These are phyloP conservation scores for Erysimum cheiri DNA, from an alignment of 441 rosid species.

Conservation along the genomic window DNA sequence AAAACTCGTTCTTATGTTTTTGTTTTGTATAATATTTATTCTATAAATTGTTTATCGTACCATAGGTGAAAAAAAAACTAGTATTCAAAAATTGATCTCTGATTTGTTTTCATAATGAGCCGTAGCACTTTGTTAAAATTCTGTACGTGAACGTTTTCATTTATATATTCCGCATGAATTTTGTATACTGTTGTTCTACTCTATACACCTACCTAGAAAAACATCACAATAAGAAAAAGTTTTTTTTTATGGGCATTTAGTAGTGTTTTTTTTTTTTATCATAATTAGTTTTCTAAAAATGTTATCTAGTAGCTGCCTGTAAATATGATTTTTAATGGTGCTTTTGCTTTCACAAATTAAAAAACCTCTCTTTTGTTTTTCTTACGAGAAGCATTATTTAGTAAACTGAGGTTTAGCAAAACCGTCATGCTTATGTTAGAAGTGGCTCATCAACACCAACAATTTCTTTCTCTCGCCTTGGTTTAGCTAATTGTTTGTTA, in stretches of 20 bases:
- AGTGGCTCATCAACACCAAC: slow-evolving; percentile 41
- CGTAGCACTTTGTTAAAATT: not conserved
- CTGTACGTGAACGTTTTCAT: not conserved
- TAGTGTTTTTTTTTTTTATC: no score
- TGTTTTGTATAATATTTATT: not conserved
- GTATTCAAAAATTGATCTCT: not conserved
- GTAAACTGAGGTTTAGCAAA: slow-evolving; percentile 21
- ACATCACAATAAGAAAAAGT: not conserved
- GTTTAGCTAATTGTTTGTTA: slow-evolving; percentile 34
- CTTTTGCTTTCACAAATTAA: not conserved
- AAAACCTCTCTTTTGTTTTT: not conserved
- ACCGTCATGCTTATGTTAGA: slow-evolving; percentile 50
- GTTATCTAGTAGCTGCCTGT: not conserved
- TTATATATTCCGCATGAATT: not conserved
- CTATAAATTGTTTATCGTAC: not conserved
- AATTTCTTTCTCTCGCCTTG: slow-evolving; percentile 14
- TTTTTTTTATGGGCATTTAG: no score
- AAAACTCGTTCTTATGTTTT: not conserved
- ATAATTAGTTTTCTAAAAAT: no score
- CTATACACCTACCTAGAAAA: not conserved
- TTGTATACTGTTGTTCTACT: not conserved
- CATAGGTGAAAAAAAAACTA: no score
- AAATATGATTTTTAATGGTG: not conserved
- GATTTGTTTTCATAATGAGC: not conserved
- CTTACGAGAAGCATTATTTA: no score